A percentile compares a stretch with the other conserved stretches of the same genome.
Evolutionary conservation across 345 rosid genomes (phyloP).

Genomic region (Gossypium mustelinum): DNA sequence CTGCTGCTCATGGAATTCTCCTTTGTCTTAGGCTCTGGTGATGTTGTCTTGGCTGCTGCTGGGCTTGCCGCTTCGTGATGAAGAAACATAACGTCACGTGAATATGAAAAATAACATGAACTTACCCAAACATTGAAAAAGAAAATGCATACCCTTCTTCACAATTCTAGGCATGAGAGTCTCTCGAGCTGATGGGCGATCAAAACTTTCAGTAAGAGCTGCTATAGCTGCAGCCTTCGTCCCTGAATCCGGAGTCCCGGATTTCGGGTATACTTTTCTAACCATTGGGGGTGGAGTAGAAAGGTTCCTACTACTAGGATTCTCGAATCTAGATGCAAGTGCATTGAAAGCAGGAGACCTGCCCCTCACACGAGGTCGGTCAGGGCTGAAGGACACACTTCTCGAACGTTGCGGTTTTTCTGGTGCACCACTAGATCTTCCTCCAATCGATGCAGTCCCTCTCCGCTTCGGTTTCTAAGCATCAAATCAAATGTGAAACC

Average conservation of each 20-base stretch:
- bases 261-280: slow-evolving; percentile 85
- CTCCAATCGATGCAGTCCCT: slow-evolving; percentile 66
- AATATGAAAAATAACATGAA: background rate
- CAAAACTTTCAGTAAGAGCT: slow-evolving; percentile 62
- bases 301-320: slow-evolving; percentile 67
- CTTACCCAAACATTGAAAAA: background rate
- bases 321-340: slow-evolving; percentile 94
- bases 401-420: slow-evolving; percentile 94
- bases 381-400: slow-evolving; percentile 95
- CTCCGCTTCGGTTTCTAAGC: slow-evolving; percentile 90
- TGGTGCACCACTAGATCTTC: slow-evolving; percentile 72
- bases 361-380: slow-evolving; percentile 94
- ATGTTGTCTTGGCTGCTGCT: slow-evolving; percentile 40
- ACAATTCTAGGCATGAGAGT: slow-evolving; percentile 60
- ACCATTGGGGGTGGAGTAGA: slow-evolving; percentile 98
- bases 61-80: slow-evolving; percentile 50
- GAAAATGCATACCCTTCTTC: slow-evolving; percentile 55
- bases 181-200: slow-evolving; percentile 62
- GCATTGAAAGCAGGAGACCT: slow-evolving; percentile 98
- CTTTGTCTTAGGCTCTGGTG: slow-evolving; percentile 44
- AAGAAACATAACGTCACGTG: slow-evolving; percentile 20
- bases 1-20: slow-evolving; percentile 67
- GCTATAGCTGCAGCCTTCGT: slow-evolving; percentile 70
- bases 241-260: slow-evolving; percentile 77
- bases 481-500: slow-evolving; percentile 11